Base-by-base conservation (phyloP, 768 basidiomycete genomes). In the Tylopilus felleus region DNA sequence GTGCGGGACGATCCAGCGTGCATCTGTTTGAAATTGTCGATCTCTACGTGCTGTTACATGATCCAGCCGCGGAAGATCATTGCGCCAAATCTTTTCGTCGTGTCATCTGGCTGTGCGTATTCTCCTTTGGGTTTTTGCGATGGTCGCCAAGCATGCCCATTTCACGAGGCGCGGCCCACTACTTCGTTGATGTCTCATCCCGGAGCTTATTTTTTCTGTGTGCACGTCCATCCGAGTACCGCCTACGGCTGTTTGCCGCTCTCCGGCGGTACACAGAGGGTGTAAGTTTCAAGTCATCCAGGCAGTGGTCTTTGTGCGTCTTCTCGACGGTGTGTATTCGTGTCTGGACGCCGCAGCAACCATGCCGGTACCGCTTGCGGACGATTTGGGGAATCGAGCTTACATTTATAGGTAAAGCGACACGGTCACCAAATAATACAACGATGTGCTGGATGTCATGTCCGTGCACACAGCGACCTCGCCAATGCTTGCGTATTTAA, bases 71-170 rank as follows among this genome's bases (percentile, higher is more conserved):
- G 8, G 17, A 58, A 49, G 48, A 45, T 45, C 49, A 23, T 43
- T 47, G 48, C 38, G 17, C 36, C 35, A 49, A 7, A 33, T 47
- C 47, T 44, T 40, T 40, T n/a, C 47, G 41, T 52, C 55, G 48
- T 61, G 52, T 60, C 52, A 47, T 50, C 50, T 43, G 62, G 65
- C 65, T 62, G 65, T 65, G 62, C 52, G 44, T 54, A 40, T 63
- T 56, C 63, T 65, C 56, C 63, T 55, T 61, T 58, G 35, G 62
- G 65, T 17, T 46, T 47, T 47, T 51, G n/a, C 44, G 44, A 33
- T 33, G 33, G 47, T 52, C 19, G 51, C 28, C 43, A 52, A 52
- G 48, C 65, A 55, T 55, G 63, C 53, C 29, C 55, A 8, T 43
- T 41, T 55, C 60, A 42, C 40, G 51, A 60, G 63, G 63, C 62